Base-by-base conservation (phyloP, 805 yeast genomes). In the Kuraishia ogatae region DNA sequence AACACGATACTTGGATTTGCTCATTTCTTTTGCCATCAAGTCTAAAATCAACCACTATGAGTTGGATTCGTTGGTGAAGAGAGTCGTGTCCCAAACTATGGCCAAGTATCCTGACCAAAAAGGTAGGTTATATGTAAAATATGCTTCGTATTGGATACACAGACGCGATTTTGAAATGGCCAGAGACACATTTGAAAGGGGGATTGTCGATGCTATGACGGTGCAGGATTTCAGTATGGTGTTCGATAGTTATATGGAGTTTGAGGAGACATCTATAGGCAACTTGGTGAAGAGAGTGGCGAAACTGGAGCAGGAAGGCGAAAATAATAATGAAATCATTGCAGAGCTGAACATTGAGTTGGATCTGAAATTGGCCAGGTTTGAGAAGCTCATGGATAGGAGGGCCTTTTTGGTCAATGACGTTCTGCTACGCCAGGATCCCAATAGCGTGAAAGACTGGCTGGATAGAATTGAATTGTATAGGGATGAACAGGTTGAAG, bases 381-480 rank as follows among this genome's bases (percentile, higher is more conserved):
- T 85, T 58, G 88, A 84, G 58, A 67, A 69, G 22, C 67, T 90
- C 23, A 64, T 89, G 59, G 75, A 78, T n/a, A 64, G 77, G 15
- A 75, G 94, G 59, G 75, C 79, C 1, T 65, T 86, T 35, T 64
- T 84, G 50, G 61, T 87, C 13, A 89, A 81, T 63, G 96, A 89
- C 62, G 82, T 89, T 28, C 72, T 80, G 56, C 61, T 91, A 4
- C 74, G 87, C 48, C 85, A 82, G 60, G 79, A 84, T 61, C 71
- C 79, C 1, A 79, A 89, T 62, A 78, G 81, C 57, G 80, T 88
- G 2, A 77, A 74, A 28, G 78, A 76, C 54, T 93, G 97, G 97
- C 67, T 83, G 48, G 79, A 80, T 52, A 73, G 96, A 54, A 75
- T 82, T 0, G 69, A 71, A 0, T 76, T 73, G 59, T 74, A 75